Conservation (phyloP, 1,284 basidiomycete genomes). For the Apiotrichum porosum region DNA sequence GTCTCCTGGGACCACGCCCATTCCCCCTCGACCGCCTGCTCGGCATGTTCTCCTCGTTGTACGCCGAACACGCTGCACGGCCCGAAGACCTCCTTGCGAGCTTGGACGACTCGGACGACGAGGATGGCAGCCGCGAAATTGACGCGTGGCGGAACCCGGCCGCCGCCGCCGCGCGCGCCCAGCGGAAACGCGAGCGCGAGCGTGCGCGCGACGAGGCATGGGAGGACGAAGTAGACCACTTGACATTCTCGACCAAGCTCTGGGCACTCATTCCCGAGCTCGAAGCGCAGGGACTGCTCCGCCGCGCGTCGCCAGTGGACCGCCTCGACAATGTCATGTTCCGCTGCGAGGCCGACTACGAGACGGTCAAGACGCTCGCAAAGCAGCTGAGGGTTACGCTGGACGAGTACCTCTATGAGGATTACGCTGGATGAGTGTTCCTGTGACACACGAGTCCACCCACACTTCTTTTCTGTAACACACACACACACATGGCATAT, state of each 20-base stretch:
- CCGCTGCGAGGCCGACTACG: constrained; percentile 69
- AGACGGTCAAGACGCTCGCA: constrained; percentile 59
- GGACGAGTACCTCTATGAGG: constrained; percentile 69
- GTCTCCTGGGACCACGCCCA: constrained; percentile 69
- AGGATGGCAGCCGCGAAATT: constrained; percentile 44
- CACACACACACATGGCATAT: too few relatives aligned
- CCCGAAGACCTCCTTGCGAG: constrained; percentile 33
- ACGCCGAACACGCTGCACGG: constrained; percentile 68
- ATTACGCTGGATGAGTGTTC: neutral
- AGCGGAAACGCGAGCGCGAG: constrained; percentile 65
- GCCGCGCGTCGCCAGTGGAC: constrained; percentile 57
- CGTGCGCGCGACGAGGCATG: constrained; percentile 52
- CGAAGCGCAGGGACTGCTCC: constrained; percentile 61
- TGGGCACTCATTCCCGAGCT: constrained; percentile 64
- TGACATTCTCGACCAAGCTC: constrained; percentile 37
- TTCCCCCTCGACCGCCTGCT: constrained; percentile 79
- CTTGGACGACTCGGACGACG: constrained; percentile 16
- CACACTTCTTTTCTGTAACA: too few relatives aligned
- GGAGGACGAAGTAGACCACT: constrained; percentile 41
- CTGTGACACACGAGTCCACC: too few relatives aligned
- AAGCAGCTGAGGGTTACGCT: constrained; percentile 61
- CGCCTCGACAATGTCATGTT: constrained; percentile 62
- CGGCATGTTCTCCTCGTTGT: constrained; percentile 73
- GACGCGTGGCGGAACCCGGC: constrained; percentile 5
- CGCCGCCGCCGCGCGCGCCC: constrained; percentile 27